Conservation (phyloP, 208 protist genomes). For the Endotrypanum monterogeii region DNA sequence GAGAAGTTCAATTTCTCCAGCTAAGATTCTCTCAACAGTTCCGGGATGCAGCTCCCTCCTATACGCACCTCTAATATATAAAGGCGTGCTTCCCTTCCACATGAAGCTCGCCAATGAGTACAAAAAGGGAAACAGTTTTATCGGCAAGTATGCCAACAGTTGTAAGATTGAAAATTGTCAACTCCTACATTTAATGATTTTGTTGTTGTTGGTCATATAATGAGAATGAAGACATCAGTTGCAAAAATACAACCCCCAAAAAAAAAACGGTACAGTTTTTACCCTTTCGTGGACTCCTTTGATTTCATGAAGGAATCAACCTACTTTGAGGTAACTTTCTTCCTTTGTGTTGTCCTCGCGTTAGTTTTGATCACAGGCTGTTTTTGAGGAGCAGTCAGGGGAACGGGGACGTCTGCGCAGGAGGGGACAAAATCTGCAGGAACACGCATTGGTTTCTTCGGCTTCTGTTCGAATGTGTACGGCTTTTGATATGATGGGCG, state of each 20-base stretch:
- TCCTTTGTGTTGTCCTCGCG: slow-evolving; percentile 12
- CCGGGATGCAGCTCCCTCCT: too few species aligned
- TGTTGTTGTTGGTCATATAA: background rate
- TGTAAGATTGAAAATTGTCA: background rate
- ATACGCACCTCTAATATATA: background rate
- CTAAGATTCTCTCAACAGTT: too few species aligned
- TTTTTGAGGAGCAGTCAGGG: background rate
- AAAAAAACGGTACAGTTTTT: slow-evolving; percentile 4
- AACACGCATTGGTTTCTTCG: slow-evolving; percentile 53
- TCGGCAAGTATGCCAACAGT: background rate
- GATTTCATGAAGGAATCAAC: background rate
- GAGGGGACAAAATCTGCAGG: slow-evolving; percentile 72
- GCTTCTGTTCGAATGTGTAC: slow-evolving; percentile 26
- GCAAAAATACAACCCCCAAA: slow-evolving; percentile 15
- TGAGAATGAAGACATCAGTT: slow-evolving; percentile 5
- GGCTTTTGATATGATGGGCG: slow-evolving; percentile 29
- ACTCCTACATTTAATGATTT: background rate
- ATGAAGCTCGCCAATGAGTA: background rate
- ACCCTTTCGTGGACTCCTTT: background rate
- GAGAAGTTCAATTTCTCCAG: too few species aligned
- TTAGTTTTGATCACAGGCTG: slow-evolving; percentile 6
- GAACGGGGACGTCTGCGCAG: slow-evolving; percentile 55
- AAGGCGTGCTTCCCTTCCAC: too few species aligned
- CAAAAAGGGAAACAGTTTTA: background rate
- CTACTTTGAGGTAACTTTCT: slow-evolving; percentile 12